Conservation (phyloP, 257 asterid species). For the Parsonsia alboflavescens region DNA sequence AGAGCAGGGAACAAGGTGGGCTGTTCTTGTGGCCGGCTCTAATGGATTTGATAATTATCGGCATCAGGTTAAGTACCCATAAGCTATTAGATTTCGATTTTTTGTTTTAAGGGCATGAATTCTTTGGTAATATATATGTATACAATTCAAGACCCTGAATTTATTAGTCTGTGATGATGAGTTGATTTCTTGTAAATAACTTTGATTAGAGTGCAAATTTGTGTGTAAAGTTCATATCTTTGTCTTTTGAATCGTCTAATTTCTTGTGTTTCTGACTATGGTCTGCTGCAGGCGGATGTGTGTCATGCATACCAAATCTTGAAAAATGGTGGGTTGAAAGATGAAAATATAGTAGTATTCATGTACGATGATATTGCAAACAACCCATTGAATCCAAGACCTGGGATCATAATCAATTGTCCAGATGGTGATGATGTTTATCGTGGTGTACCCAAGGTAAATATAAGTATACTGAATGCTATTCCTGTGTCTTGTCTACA, state of each 20-base stretch:
- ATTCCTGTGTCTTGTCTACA: too few relatives aligned
- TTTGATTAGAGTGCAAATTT: too few relatives aligned
- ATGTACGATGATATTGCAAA: slow-evolving; percentile 90
- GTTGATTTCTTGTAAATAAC: too few relatives aligned
- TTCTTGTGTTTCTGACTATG: not conserved
- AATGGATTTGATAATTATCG: slow-evolving; percentile 77
- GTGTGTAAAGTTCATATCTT: not conserved
- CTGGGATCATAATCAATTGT: slow-evolving; percentile 69
- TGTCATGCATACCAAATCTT: slow-evolving; percentile 93
- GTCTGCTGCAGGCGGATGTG: slow-evolving; percentile 65
- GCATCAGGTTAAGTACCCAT: slow-evolving; percentile 56
- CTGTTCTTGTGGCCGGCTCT: slow-evolving; percentile 93
- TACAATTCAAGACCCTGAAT: too few relatives aligned
- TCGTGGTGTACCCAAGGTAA: slow-evolving; percentile 85
- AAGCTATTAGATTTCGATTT: not conserved
- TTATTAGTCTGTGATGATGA: too few relatives aligned
- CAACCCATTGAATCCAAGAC: slow-evolving; percentile 59
- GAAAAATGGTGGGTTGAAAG: slow-evolving; percentile 79
- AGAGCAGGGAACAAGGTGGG: slow-evolving; percentile 62
- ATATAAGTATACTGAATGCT: not conserved
- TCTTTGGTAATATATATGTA: not conserved
- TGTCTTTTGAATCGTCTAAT: not conserved
- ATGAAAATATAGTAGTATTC: slow-evolving; percentile 79
- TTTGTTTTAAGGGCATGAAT: too few relatives aligned
- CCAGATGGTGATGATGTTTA: slow-evolving; percentile 80